phyloP scores from a whole-genome alignment of 306 rosid species.

The Luffa acutangula region DNA sequence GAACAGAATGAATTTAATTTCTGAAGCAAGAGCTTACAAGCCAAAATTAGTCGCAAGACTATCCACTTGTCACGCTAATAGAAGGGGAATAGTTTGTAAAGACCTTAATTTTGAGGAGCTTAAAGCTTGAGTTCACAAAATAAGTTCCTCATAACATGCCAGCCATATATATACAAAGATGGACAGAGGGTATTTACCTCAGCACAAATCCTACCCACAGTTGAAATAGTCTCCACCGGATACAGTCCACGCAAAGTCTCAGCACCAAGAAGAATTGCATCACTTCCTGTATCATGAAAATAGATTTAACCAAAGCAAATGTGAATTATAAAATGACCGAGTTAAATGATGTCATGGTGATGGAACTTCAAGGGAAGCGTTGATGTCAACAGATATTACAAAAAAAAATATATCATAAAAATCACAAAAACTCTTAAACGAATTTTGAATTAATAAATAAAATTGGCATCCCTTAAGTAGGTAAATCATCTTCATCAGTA shows the following conservation, averaged over 20 bases:
- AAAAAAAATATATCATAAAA: neutral
- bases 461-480: neutral
- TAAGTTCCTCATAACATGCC: slow-evolving; percentile 3
- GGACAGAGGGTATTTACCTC: slow-evolving; percentile 45
- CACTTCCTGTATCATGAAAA: slow-evolving; percentile 57
- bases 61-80: neutral
- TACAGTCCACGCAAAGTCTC: slow-evolving; percentile 96
- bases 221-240: slow-evolving; percentile 89
- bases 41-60: neutral
- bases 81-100: neutral
- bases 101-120: slow-evolving; percentile 2
- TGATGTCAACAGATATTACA: neutral
- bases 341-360: neutral
- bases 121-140: slow-evolving; percentile 9
- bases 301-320: neutral
- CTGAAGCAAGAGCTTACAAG: neutral
- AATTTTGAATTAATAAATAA: neutral
- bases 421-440: neutral
- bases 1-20: neutral
- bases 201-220: slow-evolving; percentile 85
- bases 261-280: slow-evolving; percentile 95
- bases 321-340: neutral
- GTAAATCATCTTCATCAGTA: neutral
- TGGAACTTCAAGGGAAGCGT: neutral
- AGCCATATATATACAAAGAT: neutral